Evolutionary conservation across 2,329 filamentous ascomycete genomes (phyloP), one percentile per base, ranked within the genome.

Genomic region (Hypoxylon rubiginosum): DNA sequence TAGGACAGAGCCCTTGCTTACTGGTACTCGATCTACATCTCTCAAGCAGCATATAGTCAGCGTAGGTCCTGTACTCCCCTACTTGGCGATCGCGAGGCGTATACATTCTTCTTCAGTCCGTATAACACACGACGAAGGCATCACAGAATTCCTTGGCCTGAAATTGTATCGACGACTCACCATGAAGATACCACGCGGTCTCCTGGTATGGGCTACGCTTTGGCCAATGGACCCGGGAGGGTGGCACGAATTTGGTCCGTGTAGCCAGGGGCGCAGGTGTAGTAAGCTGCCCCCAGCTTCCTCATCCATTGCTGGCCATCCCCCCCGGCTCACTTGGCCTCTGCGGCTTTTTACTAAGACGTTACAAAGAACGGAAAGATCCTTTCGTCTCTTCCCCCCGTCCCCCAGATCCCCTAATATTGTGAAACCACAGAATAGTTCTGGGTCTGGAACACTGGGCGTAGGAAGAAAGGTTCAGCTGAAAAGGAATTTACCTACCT

Each of bases 231-330:
- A 26, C 41, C 30, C 21, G n/a, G 39, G 26, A 58, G 19, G 17
- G 48, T 43, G 55, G 34, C 21, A 52, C 34, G 28, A 51, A 53
- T 41, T 30, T 59, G 28, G n/a, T 45, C 28, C 26, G 46, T 41
- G 34, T 51, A 52, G 50, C 28, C 34, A 45, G 52, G 58, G 66
- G 63, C 45, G 49, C 66, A 54, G 51, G 59, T 48, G 28, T 64
- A 68, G 66, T 68, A 68, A 68, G 66, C 66, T 41, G 45, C 34
- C 24, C 48, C 36, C 43, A 63, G 46, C 52, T 54, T 53, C 59
- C 34, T 62, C 58, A 55, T 41, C 52, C 49, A 49, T n/a, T 9
- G 36, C 26, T 36, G 32, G 51, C 11, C 26, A 56, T 50, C 39
- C 56, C 49, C 46, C 32, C 56, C 49, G 13, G 32, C 39, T 21